Evolutionary conservation across 306 rosid genomes (phyloP), one percentile per base, ranked within the genome.

Genomic region (Gastrolobium bilobum): DNA sequence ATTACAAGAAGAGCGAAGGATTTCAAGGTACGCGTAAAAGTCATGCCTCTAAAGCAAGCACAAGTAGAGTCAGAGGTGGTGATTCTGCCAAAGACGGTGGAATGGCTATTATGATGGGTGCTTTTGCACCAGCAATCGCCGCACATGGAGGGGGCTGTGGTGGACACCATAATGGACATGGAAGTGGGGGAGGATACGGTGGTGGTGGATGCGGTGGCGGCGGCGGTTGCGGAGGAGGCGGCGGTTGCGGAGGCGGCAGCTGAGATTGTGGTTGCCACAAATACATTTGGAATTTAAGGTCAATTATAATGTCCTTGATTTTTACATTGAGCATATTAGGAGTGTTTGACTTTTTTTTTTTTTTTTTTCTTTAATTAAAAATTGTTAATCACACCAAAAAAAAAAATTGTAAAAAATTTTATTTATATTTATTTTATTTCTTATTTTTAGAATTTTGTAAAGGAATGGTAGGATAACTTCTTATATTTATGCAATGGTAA

Each of bases 31-130:
- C 0, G 0, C 59, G 33, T 34, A 60, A 57, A 57, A 6, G 1
- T 30, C 38, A 1, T 72, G 30, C 9, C 2, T 29, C 53, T 30
- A 30, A 57, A 57, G 78, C 26, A 20, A 20, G 26, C 26, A 20
- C 26, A 20, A 20, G 26, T 20, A 20, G 26, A 20, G 26, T 10
- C 7, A 57, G 11, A 72, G 52, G 13, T 3, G 38, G 33, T 5
- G 26, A 54, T 6, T 43, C 33, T 56, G 54, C 14, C 15, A 58
- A 33, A 58, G 58, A 56, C 35, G 77, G 78, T 42, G 20, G n/a
- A 68, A 42, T 58, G 57, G 6, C 58, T 43, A 11, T 43, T 4
- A 35, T 43, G 35, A 58, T 2, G 31, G 29, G 29, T n/a, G 26
- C 76, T 10, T 44, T 44, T 7, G 44, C 57, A 4, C 20, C 13